Evolutionary conservation across 306 rosid species (phyloP).

Genomic region (Pachyrhizus erosus): DNA sequence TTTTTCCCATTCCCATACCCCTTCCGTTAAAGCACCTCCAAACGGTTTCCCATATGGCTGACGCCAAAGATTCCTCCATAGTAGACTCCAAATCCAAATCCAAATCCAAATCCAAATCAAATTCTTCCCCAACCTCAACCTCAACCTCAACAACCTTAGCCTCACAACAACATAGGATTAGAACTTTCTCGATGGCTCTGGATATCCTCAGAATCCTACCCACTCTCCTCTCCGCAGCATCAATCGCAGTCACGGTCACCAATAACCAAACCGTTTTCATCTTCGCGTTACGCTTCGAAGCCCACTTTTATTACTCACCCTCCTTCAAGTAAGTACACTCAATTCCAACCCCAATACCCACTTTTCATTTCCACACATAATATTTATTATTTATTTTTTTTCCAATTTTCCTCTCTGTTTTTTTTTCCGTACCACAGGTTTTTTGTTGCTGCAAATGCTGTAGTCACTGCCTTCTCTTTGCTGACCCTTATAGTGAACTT

Average conservation of each 20-base stretch:
- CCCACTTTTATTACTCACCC: constrained; percentile 65
- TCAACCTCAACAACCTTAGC: not conserved
- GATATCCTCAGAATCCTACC: constrained; percentile 57
- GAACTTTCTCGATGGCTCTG: constrained; percentile 42
- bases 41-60: constrained; percentile 39
- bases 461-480: constrained; percentile 54
- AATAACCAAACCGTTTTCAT: constrained; percentile 58
- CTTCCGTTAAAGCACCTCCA: not conserved
- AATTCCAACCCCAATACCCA: constrained; percentile 21
- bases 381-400: not conserved
- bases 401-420: not conserved
- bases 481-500: constrained; percentile 45
- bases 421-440: constrained; percentile 48
- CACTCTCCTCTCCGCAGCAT: constrained; percentile 48
- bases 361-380: not conserved
- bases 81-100: constrained; percentile 33
- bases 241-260: constrained; percentile 60
- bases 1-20: not conserved
- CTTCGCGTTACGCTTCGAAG: constrained; percentile 46
- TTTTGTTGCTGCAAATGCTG: constrained; percentile 61
- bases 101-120: not conserved
- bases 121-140: constrained; percentile 19
- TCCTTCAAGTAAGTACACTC: constrained; percentile 56
- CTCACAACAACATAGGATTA: not conserved
- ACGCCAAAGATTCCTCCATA: constrained; percentile 31